phyloP scores from a whole-genome alignment of 352 stramenopile genomes.

The Aphanomyces astaci region DNA sequence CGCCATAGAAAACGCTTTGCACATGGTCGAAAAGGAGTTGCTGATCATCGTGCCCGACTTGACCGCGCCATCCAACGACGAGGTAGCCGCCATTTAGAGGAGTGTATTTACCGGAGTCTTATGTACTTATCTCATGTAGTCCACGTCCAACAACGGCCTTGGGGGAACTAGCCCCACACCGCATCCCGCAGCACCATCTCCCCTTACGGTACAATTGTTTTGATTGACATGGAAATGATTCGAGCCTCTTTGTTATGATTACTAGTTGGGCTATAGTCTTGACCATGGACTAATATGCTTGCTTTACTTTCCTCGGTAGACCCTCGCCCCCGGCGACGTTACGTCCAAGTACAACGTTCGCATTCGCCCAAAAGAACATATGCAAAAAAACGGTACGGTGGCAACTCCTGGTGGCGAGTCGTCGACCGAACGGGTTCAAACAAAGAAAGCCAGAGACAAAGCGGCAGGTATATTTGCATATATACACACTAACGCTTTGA shows the following conservation, averaged over 20 bases:
- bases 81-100: too few relatives aligned
- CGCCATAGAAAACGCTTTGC: conserved; percentile 45
- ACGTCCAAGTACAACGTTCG: conserved; percentile 74
- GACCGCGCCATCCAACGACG: neutral
- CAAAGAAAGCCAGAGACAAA: conserved; percentile 28
- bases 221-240: too few relatives aligned
- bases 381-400: conserved; percentile 25
- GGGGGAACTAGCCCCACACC: neutral
- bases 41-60: neutral
- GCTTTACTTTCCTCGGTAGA: neutral
- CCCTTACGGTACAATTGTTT: neutral
- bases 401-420: neutral
- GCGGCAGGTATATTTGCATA: too few relatives aligned
- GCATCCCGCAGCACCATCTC: neutral
- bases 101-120: too few relatives aligned
- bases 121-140: too few relatives aligned
- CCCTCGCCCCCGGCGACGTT: conserved; percentile 26
- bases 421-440: neutral
- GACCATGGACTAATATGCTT: neutral
- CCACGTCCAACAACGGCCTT: too few relatives aligned
- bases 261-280: too few relatives aligned
- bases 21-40: neutral
- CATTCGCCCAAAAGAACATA: conserved; percentile 46
- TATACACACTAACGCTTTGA: too few relatives aligned
- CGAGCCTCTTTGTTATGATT: too few relatives aligned